Evolutionary conservation across 306 rosid species (phyloP).

Genomic region (Aeschynomene evenia): DNA sequence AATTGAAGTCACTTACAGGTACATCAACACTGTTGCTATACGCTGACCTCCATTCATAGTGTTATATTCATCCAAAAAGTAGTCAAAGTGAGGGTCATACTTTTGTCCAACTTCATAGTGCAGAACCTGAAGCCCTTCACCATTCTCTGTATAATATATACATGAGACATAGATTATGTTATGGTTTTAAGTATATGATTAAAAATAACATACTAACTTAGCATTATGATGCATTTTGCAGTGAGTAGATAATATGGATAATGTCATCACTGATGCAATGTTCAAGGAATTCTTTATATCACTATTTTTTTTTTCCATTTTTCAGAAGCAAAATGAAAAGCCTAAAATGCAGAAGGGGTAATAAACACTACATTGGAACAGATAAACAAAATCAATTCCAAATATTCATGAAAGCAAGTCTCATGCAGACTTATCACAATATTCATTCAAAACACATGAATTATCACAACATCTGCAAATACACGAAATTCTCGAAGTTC

Average conservation of each 20-base stretch:
- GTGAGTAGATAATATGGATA: too few relatives aligned
- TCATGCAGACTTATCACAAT: too few relatives aligned
- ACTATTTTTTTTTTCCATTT: constrained; percentile 7
- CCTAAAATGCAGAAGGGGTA: background rate
- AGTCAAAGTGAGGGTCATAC: constrained; percentile 83
- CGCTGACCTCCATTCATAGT: constrained; percentile 84
- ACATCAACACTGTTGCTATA: constrained; percentile 86
- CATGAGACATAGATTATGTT: constrained; percentile 9
- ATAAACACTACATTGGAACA: background rate
- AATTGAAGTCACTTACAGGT: constrained; percentile 64
- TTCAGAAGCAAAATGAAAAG: background rate
- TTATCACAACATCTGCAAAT: too few relatives aligned
- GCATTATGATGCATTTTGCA: too few relatives aligned
- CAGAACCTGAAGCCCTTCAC: constrained; percentile 93
- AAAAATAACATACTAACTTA: constrained; percentile 24
- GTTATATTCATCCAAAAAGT: constrained; percentile 61
- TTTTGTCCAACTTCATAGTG: constrained; percentile 95
- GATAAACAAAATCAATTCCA: background rate
- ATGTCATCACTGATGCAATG: background rate
- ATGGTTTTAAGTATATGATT: constrained; percentile 23
- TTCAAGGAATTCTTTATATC: background rate
- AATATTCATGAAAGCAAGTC: background rate
- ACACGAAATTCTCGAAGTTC: too few relatives aligned
- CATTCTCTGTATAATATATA: constrained; percentile 67
- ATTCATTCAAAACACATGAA: too few relatives aligned